A percentile compares a stretch with the other conserved stretches of the same genome.
Evolutionary conservation across 2,329 filamentous ascomycete species (phyloP).

Genomic region (Pseudogymnoascus sp.): DNA sequence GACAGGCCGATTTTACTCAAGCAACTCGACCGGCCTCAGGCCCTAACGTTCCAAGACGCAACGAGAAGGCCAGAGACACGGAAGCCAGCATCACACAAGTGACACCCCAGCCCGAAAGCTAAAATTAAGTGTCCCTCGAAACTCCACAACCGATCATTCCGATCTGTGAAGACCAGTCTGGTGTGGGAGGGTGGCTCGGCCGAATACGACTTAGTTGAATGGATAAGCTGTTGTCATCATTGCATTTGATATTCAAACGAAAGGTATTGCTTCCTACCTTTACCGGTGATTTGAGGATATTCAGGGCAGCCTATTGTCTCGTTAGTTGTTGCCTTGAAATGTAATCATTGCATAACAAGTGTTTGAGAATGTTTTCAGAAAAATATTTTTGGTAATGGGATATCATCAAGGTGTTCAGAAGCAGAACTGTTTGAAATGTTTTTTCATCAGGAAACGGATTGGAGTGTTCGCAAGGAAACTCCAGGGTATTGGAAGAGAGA

Average conservation of each 20-base stretch:
- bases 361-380: constrained; percentile 36
- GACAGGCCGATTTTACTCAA: constrained; percentile 64
- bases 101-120: constrained; percentile 20
- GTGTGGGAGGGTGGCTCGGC: constrained; percentile 69
- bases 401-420: constrained; percentile 63
- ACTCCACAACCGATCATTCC: constrained; percentile 73
- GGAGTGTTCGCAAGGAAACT: background rate
- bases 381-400: constrained; percentile 53
- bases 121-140: constrained; percentile 28
- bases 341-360: background rate
- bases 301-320: background rate
- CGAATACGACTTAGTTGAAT: constrained; percentile 60
- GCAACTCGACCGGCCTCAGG: constrained; percentile 49
- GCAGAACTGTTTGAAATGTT: constrained; percentile 61
- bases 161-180: constrained; percentile 41
- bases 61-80: constrained; percentile 40
- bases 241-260: constrained; percentile 16
- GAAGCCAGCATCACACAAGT: constrained; percentile 50
- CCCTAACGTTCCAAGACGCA: constrained; percentile 49
- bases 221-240: constrained; percentile 64
- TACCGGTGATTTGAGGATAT: background rate
- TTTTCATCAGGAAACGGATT: constrained; percentile 53
- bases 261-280: constrained; percentile 17
- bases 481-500: background rate
- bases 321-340: background rate